A percentile compares a stretch with the other conserved stretches of the same genome.
phyloP scores from a whole-genome alignment of 176 grass and related monocot species.

The Musa itinerans region DNA sequence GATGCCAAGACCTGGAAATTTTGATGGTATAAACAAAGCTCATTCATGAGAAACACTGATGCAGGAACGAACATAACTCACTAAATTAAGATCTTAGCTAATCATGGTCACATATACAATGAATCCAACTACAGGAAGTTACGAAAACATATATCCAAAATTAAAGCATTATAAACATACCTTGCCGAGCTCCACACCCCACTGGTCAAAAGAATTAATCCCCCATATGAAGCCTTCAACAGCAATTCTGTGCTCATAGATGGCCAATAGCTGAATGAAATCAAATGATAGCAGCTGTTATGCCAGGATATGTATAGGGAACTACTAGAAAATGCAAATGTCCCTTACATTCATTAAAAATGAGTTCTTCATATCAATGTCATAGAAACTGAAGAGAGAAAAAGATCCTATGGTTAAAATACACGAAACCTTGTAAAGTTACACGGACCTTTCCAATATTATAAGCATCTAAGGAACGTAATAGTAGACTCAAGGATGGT shows the following conservation, averaged over 20 bases:
- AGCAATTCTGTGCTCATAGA: conserved; percentile 84
- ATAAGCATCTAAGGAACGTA: conserved; percentile 69
- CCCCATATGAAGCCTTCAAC: conserved; percentile 97
- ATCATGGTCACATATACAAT: too few relatives aligned
- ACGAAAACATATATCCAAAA: background rate
- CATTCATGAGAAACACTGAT: background rate
- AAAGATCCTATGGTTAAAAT: conserved; percentile 1
- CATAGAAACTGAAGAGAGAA: background rate
- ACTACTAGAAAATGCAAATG: background rate
- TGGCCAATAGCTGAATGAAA: conserved; percentile 63
- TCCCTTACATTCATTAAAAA: too few relatives aligned
- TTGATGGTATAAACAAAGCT: background rate
- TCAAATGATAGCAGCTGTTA: conserved; percentile 3
- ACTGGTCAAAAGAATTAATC: conserved; percentile 96
- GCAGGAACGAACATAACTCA: conserved; percentile 4
- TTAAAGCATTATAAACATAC: conserved; percentile 32
- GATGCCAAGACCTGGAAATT: conserved; percentile 68
- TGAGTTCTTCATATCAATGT: background rate
- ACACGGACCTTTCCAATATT: conserved; percentile 68
- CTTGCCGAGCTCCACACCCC: conserved; percentile 98
- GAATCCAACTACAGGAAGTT: too few relatives aligned
- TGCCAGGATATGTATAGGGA: background rate
- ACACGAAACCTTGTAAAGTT: background rate
- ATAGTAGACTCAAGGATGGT: conserved; percentile 75
- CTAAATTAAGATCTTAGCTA: conserved; percentile 2